phyloP scores from a whole-genome alignment of 2,329 filamentous ascomycete species.

The Cordyceps javanica region DNA sequence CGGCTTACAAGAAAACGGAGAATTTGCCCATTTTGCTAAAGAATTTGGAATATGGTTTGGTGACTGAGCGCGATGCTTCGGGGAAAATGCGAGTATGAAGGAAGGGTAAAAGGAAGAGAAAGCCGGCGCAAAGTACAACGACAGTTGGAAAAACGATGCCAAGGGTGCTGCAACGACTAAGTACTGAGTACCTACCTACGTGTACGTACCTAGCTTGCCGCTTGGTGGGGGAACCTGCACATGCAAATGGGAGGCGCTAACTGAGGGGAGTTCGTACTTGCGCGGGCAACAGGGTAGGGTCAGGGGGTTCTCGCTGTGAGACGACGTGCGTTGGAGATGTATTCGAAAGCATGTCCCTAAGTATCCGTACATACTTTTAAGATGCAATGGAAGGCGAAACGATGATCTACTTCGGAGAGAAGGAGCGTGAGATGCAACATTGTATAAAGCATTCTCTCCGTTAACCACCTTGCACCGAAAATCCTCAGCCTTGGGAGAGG shows the following conservation, averaged over 20 bases:
- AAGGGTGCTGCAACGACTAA: not conserved
- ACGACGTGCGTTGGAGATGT: no score
- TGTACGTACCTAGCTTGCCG: not conserved
- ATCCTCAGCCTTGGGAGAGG: not conserved
- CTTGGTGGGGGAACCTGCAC: not conserved
- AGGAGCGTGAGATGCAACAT: no score
- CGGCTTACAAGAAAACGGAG: constrained; percentile 9
- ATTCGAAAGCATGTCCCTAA: no score
- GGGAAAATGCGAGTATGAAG: not conserved
- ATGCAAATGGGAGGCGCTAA: not conserved
- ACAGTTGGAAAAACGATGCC: not conserved
- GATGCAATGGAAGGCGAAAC: no score
- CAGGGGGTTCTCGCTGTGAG: no score
- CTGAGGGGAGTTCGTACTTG: no score
- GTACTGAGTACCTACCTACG: not conserved
- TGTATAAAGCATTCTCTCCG: no score
- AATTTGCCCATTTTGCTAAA: constrained; percentile 1
- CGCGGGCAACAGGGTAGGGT: no score
- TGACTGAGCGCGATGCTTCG: not conserved
- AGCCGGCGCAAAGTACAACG: not conserved
- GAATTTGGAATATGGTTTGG: not conserved
- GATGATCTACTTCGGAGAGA: no score
- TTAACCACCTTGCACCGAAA: no score
- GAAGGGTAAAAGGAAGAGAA: not conserved
- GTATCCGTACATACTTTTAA: no score